Evolutionary conservation across 129 eudicot species (phyloP), one percentile per base, ranked within the genome.

Genomic region (Ambrosia artemisiifolia): DNA sequence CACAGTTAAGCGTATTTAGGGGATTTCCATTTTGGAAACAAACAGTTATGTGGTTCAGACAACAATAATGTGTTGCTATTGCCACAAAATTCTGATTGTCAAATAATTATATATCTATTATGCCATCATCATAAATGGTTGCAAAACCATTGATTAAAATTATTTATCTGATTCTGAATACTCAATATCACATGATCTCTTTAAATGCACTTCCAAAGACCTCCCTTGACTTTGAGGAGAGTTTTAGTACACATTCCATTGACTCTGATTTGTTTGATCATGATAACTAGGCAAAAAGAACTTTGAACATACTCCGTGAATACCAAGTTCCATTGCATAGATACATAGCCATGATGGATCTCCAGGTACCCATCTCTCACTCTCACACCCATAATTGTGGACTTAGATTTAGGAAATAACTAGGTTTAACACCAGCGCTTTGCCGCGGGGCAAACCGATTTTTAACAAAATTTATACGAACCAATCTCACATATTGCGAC

Each of bases 261-360:
- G 32, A 60, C 17, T 61, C 55, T 32, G 63, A 16, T 66, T 53
- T 75, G 43, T 38, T 66, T 50, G 43, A 19, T 78, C n/a, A 63
- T 68, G 69, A 7, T 11, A 46, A 46, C 60, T 63, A 93, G 98
- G 98, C 84, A 87, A 89, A 84, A 84, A 80, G 72, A 67, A 17
- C 86, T 57, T 79, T 93, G 92, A 80, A 81, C 56, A 65, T 61
- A 67, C 87, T 93, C n/a, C 96, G 95, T n/a, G 86, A 87, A 71
- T 89, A 85, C 83, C 65, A 83, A 47, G 96, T 93, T 69, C 98
- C 98, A 7, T 65, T 93, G 83, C 98, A 93, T 7, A 87, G 80
- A 81, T 93, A 93, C 73, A 85, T 89, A 73, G 96, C 98, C 19
- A 80, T 93, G 96, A 89, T 87, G 95, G 98, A 93, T 75, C 95